Base-by-base conservation (phyloP, 768 basidiomycete species). In the Boletellus sp. region DNA sequence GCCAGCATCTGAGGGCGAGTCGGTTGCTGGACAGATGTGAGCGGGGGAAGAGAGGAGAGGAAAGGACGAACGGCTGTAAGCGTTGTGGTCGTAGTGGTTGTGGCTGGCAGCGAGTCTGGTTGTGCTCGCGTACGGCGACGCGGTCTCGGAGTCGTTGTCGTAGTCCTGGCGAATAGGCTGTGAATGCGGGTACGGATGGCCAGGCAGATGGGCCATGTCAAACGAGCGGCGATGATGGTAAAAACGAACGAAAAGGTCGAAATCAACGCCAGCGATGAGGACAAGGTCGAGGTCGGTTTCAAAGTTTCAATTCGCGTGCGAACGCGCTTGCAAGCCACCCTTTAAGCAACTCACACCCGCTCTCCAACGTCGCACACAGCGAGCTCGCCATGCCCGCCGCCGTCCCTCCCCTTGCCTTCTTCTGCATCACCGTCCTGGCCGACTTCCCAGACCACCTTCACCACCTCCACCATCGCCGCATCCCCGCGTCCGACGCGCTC, bases 121-220 rank as follows among this genome's bases (percentile, higher is more conserved):
- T 0, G 78, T 78, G 61, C 79, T 80, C n/a, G 74, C 74, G 65
- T 81, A 83, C 51, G 77, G 80, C 61, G 83, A 81, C 36, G 73
- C 67, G 45, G 69, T 59, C 54, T 80, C 79, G 5, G 76, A 77
- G 58, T 82, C 79, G 50, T 60, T 72, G 57, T 73, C 73, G 57
- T 75, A 74, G 50, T 70, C 67, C 40, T 69, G 70, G 44, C 69
- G 58, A 19, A 70, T 69, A 43, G 65, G 57, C 28, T 66, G 69
- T 52, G 60, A 62, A 26, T 57, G 55, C 16, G 54, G 58, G 39
- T 58, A 66, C 0, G 64, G 56, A 62, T 54, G 62, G 63, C 78
- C 75, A 57, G 75, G 74, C 56, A 73, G 67, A 43, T 67, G 60
- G 53, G 72, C 64, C 63, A 70, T 67, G 54, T 33, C 35, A 64